Evolutionary conservation across 2,329 filamentous ascomycete genomes (phyloP), one percentile per base, ranked within the genome.

Genomic region (Cladosporium sp.): DNA sequence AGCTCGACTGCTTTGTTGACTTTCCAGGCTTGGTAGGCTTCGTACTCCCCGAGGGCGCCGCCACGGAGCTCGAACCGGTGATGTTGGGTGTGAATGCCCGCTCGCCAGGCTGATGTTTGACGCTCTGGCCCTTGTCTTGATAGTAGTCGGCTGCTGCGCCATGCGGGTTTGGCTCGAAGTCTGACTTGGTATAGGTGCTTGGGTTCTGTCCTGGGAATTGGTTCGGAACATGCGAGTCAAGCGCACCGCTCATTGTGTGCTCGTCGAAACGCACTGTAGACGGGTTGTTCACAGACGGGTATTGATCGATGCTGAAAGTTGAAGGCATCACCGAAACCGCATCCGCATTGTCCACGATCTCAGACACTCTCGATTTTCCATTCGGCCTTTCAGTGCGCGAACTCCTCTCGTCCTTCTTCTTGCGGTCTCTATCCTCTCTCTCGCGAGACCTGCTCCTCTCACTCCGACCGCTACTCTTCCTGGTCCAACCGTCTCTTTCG

Each of bases 81-180:
- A 49, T 38, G 15, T 64, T 80, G 0, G 82, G 80, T 28, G 79
- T 79, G 18, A 81, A 75, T 7, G 85, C 82, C 52, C 87, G 80
- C 12, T 87, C 80, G n/a, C 87, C 87, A 7, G 87, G 87, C 74
- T 89, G 87, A 14, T 79, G 74, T 11, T 79, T 73, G 2, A 89
- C 86, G 21, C 85, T 88, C 72, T 88, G 79, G 12, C 87, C 87
- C 71, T 86, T 82, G 72, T 89, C 87, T 52, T 84, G 82, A 73
- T 89, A 89, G 74, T 87, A 89, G 38, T 88, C 86, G n/a, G 74
- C 73, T 18, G 87, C 83, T 6, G 86, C 86, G 41, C 87, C 87
- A 63, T 82, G 24, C 70, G 72, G 74, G 65, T 78, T 77, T 63
- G 82, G 81, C 64, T 79, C 76, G 70, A 82, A 84, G 52, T 84